Conservation (phyloP, 495 filamentous ascomycete species). For the Parathielavia appendiculata region DNA sequence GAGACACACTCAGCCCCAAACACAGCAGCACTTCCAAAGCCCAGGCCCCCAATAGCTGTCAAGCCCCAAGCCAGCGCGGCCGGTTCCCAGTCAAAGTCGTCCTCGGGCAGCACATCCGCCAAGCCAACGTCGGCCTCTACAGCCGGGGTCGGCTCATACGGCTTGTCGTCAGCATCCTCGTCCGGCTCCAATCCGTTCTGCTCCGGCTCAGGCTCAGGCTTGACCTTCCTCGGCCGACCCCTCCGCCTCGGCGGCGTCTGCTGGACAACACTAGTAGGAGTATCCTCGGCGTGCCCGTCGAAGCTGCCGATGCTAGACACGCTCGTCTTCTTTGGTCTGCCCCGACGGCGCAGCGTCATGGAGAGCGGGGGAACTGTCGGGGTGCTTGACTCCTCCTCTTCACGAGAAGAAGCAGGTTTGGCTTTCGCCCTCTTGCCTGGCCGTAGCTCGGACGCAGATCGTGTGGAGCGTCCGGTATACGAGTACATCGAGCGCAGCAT, state of each 20-base stretch:
- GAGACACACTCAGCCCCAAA: conserved; percentile 42
- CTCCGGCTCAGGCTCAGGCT: conserved; percentile 13
- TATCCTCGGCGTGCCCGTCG: neutral
- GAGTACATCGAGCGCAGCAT: conserved; percentile 33
- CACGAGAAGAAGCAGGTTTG: neutral
- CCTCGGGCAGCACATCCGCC: conserved; percentile 31
- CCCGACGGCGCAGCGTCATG: conserved; percentile 23
- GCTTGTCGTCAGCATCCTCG: conserved; percentile 18
- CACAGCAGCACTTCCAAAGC: conserved; percentile 37
- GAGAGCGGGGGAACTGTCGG: conserved; percentile 1
- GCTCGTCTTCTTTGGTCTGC: conserved; percentile 17
- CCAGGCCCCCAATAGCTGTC: conserved; percentile 39
- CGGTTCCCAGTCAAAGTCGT: conserved; percentile 44
- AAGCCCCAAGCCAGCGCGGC: conserved; percentile 43
- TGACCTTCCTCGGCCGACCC: conserved; percentile 7
- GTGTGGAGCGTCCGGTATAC: conserved; percentile 1
- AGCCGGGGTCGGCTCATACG: conserved; percentile 30
- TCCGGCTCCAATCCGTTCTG: conserved; percentile 19
- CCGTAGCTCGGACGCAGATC: neutral
- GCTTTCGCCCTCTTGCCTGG: neutral
- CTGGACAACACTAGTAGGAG: neutral
- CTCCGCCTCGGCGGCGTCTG: conserved; percentile 18
- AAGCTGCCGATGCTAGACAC: conserved; percentile 24
- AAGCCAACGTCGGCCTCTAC: conserved; percentile 22
- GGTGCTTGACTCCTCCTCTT: neutral